These are phyloP conservation scores for Dendrocalamus sinicus DNA, from an alignment of 176 grass and related monocot species.

Conservation along the genomic window DNA sequence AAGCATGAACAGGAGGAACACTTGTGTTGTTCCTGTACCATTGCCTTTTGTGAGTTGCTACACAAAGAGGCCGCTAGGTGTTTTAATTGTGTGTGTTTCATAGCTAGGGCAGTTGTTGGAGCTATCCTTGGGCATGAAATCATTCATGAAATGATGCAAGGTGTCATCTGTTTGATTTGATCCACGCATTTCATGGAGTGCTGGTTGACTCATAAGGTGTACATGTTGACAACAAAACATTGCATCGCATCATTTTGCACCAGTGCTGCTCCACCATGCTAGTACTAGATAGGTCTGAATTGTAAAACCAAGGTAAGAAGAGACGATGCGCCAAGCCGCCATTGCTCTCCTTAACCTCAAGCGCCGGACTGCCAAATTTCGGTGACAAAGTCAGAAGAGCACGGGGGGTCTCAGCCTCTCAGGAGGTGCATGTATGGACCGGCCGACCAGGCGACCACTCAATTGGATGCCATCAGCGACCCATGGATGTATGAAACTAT, in stretches of 20 bases:
- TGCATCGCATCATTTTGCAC: background rate
- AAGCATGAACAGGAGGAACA: slow-evolving; percentile 6
- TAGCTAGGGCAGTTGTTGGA: slow-evolving; percentile 7
- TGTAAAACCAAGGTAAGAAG: slow-evolving; percentile 1
- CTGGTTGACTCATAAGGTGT: background rate
- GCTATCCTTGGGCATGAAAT: background rate
- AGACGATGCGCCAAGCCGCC: slow-evolving; percentile 5
- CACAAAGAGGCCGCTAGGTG: background rate
- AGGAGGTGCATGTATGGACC: background rate
- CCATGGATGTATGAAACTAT: background rate
- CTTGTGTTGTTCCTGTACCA: background rate
- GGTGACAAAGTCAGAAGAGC: slow-evolving; percentile 34
- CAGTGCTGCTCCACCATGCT: background rate
- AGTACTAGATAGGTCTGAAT: background rate
- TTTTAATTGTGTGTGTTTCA: background rate
- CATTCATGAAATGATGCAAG: slow-evolving; percentile 25
- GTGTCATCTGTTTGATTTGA: background rate
- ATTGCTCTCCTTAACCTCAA: slow-evolving; percentile 48
- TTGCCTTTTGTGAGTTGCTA: background rate
- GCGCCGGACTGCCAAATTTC: slow-evolving; percentile 14
- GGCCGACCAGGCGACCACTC: slow-evolving; percentile 25
- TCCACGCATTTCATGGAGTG: background rate
- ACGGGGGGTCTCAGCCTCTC: background rate
- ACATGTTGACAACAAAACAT: background rate
- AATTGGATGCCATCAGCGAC: background rate